Evolutionary conservation across 495 filamentous ascomycete species (phyloP), one percentile per base, ranked within the genome.

Genomic region (Lasiosphaeria ovina): DNA sequence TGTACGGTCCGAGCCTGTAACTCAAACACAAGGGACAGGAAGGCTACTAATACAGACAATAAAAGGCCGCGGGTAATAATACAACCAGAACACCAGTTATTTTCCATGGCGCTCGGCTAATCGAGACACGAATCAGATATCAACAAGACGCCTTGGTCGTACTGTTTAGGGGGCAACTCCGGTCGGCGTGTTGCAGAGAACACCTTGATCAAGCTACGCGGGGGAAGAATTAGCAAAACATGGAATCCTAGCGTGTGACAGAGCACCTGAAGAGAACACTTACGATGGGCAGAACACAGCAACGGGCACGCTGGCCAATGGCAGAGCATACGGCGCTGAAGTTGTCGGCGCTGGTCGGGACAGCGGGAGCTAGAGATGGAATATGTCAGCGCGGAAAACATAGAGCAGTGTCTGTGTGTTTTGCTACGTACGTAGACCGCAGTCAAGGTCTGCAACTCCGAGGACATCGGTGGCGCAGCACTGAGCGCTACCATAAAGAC

Each of bases 391-490:
- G 35, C 34, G 42, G 33, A 35, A 3, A 6, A 14, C 6, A 12
- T 1, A 16, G n/a, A 6, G 50, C 17, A 2, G 7, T 7, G 12
- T 42, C 7, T 42, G 7, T 12, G 38, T 7, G 57, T 6, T 10
- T n/a, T 6, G 44, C 7, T 24, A 68, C 70, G 52, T 55, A 73
- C 70, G 75, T 62, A 70, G 65, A 35, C 61, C 70, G 69, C 76
- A 79, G 69, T 79, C 74, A 10, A 77, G 72, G 57, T 78, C 69
- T 0, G 70, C 75, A 47, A 78, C 51, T 38, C 76, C 75, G 6
- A 77, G 73, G 16, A 77, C 72, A 58, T 77, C 76, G 4, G 74
- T 76, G 4, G 75, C 74, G 59, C 76, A 78, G 72, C 76, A 78
- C 58, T 76, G 72, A 3, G 72, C 10, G 16, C 61, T 75, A 61